phyloP scores from a whole-genome alignment of 169 alveolate species.

The Perkinsus olseni region DNA sequence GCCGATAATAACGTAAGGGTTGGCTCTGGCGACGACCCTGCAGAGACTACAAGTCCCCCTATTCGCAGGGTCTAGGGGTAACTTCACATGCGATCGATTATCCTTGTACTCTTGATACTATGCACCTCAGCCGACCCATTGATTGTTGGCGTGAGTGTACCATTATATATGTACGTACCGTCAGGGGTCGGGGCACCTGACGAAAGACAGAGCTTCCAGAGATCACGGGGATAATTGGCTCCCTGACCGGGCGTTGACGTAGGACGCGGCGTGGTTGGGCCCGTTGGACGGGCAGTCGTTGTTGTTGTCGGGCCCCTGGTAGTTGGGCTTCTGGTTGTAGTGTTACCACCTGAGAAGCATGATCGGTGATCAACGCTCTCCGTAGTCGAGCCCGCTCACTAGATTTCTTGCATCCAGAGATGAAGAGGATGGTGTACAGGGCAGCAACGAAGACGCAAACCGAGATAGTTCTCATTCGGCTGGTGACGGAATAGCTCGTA shows the following conservation, averaged over 20 bases:
- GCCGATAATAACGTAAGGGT: background rate
- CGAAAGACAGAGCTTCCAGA: background rate
- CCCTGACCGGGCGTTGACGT: background rate
- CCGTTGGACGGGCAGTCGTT: background rate
- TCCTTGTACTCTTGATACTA: background rate
- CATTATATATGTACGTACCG: background rate
- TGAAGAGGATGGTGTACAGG: no score
- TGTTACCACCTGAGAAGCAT: background rate
- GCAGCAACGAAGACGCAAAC: no score
- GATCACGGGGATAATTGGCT: background rate
- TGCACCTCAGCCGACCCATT: background rate
- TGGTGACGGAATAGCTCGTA: no score
- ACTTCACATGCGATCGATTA: background rate
- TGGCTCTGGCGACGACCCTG: background rate
- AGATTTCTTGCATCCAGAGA: no score
- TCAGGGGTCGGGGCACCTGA: background rate
- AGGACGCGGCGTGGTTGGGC: background rate
- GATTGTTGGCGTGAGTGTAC: background rate
- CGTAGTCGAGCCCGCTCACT: no score
- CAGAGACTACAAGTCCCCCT: background rate
- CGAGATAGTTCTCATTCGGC: no score
- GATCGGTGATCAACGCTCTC: no score
- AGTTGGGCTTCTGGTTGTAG: background rate
- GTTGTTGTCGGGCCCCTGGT: background rate
- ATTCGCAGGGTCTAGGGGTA: background rate